Base-by-base conservation (phyloP, 805 yeast genomes). In the Spencermartinsiella europaea region DNA sequence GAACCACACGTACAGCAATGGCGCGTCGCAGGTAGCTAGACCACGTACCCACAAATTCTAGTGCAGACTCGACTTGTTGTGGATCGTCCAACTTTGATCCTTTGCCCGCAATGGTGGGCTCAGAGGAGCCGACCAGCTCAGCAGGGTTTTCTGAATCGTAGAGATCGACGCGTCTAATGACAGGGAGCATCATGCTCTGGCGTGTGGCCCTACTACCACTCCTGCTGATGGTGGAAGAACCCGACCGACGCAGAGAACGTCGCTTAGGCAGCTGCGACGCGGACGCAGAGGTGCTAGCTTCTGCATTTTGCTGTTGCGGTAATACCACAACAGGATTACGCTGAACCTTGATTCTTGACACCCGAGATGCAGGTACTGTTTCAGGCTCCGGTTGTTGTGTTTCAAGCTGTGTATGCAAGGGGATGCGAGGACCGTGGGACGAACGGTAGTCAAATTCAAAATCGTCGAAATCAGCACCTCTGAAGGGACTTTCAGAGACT, bases 21-120 rank as follows among this genome's bases (percentile, higher is more conserved):
- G 66, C 63, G 8, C 57, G 51, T 15, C 59, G 54, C 21, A 64
- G 47, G 40, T 63, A 64, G 2, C 51, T 35, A 2, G 64, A 56
- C 67, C 68, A 64, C 1, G 65, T 53, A 10, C 50, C 51, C 3
- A 60, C 65, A 40, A 64, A 60, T 5, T 56, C 59, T 22, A 58
- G 40, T 4, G 61, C 63, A n/a, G 53, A 60, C 4, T 60, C 61
- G n/a, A 61, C 50, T 19, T 54, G 44, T 22, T 27, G 46, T 10
- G 42, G 31, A 19, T 40, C 27, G 7, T 41, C 50, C 37, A 46
- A 46, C 16, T 25, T 40, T 19, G 47, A 46, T 7, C 4, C 14
- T 15, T 34, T 14, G 5, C 25, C 37, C 5, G 17, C 21, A 3
- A n/a, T 34, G 21, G 39, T 10, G 5, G 34, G 3, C 7, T n/a